phyloP scores from a whole-genome alignment of 1,139 yeast species.

The Nakaseomyces bracarensis region DNA sequence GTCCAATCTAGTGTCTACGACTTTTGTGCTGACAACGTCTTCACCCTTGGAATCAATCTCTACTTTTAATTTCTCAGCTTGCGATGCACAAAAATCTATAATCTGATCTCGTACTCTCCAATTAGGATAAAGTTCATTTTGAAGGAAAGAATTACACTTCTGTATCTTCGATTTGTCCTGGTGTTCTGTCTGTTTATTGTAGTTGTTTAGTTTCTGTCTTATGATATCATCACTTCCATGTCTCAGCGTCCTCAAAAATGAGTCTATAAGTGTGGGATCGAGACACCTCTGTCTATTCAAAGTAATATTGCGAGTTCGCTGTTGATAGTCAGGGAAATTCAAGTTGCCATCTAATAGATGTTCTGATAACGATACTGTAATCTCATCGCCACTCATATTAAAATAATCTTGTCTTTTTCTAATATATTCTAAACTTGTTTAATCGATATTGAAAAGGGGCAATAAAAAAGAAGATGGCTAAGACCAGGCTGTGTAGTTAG shows the following conservation, averaged over 20 bases:
- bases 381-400: constrained; percentile 19
- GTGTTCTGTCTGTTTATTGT: constrained; percentile 10
- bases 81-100: constrained; percentile 35
- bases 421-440: too few relatives aligned
- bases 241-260: constrained; percentile 38
- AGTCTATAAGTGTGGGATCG: constrained; percentile 34
- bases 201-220: constrained; percentile 35
- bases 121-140: constrained; percentile 34
- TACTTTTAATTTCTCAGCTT: constrained; percentile 24
- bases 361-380: constrained; percentile 6
- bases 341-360: constrained; percentile 1
- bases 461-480: too few relatives aligned
- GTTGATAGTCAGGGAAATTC: constrained; percentile 3
- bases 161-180: constrained; percentile 1
- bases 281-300: constrained; percentile 32
- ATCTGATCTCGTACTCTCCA: constrained; percentile 37
- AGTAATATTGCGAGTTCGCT: neutral
- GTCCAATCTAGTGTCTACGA: constrained; percentile 34
- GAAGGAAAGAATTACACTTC: constrained; percentile 32
- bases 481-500: too few relatives aligned
- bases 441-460: too few relatives aligned
- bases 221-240: constrained; percentile 39
- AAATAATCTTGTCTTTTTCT: too few relatives aligned
- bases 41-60: constrained; percentile 24
- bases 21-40: constrained; percentile 10